These are phyloP conservation scores for Favolaschia claudopus DNA, from an alignment of 768 basidiomycete species.

Conservation along the genomic window DNA sequence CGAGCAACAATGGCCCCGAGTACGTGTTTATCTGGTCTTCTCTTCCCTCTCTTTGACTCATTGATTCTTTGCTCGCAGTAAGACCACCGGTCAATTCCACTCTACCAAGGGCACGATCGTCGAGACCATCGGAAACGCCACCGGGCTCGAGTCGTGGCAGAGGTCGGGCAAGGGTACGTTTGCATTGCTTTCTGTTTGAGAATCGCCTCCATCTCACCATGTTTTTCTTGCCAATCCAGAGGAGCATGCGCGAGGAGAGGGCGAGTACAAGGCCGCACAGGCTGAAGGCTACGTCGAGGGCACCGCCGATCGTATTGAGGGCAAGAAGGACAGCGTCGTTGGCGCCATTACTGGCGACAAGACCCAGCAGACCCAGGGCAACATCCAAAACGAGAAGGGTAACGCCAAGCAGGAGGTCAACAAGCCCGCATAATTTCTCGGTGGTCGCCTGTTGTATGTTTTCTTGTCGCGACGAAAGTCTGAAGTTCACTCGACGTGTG, in stretches of 20 bases:
- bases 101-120: slow-evolving; percentile 34
- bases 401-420: slow-evolving; percentile 55
- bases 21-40: background rate
- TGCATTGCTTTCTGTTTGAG: no score
- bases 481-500: no score
- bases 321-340: slow-evolving; percentile 41
- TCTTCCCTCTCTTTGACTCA: background rate
- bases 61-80: background rate
- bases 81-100: slow-evolving; percentile 38
- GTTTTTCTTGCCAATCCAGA: background rate
- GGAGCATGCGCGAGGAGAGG: slow-evolving; percentile 33
- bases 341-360: slow-evolving; percentile 48
- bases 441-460: background rate
- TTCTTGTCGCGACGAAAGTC: no score
- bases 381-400: slow-evolving; percentile 55
- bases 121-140: slow-evolving; percentile 35
- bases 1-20: slow-evolving; percentile 7
- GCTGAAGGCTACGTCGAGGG: slow-evolving; percentile 46
- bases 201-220: background rate
- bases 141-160: slow-evolving; percentile 38
- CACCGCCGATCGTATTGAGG: slow-evolving; percentile 38
- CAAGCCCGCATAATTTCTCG: slow-evolving; percentile 27
- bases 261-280: slow-evolving; percentile 41
- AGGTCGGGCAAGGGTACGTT: slow-evolving; percentile 33
- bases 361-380: slow-evolving; percentile 40